These are phyloP conservation scores for Paxillus ammoniavirescens DNA, from an alignment of 768 basidiomycete genomes.

Conservation along the genomic window DNA sequence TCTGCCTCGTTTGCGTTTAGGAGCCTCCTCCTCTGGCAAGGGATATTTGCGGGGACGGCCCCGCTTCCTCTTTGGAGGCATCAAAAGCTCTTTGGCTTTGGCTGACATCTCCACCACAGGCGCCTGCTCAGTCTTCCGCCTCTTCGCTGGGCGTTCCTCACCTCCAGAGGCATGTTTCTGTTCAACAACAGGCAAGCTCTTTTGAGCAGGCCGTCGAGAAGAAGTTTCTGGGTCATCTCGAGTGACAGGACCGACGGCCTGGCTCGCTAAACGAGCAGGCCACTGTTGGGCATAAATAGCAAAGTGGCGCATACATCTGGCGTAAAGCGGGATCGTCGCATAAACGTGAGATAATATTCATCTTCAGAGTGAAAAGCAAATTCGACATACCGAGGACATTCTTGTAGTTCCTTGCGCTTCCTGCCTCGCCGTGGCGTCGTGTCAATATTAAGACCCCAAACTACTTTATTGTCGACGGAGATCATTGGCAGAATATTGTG, in stretches of 20 bases:
- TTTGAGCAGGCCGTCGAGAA: constrained; percentile 50
- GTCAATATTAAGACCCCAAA: constrained; percentile 66
- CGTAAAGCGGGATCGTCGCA: constrained; percentile 10
- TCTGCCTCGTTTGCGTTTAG: constrained; percentile 36
- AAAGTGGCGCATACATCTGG: constrained; percentile 75
- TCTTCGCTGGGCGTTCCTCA: constrained; percentile 45
- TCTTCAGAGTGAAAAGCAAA: constrained; percentile 22
- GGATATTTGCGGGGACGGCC: constrained; percentile 36
- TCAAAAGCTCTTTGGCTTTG: constrained; percentile 33
- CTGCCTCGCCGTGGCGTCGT: constrained; percentile 42
- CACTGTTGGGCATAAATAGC: constrained; percentile 73
- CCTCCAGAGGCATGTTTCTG: constrained; percentile 50
- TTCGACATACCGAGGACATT: constrained; percentile 66
- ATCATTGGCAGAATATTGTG: constrained; percentile 72
- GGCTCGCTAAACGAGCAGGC: constrained; percentile 58
- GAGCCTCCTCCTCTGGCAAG: constrained; percentile 24
- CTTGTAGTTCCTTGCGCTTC: constrained; percentile 62
- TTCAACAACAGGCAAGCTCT: constrained; percentile 49
- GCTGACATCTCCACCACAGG: constrained; percentile 30
- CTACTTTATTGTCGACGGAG: constrained; percentile 68
- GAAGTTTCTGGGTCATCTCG: constrained; percentile 42
- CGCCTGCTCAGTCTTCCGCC: constrained; percentile 43
- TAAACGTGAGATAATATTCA: constrained; percentile 11
- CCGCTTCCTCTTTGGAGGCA: constrained; percentile 31
- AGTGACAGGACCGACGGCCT: constrained; percentile 45